phyloP scores from a whole-genome alignment of 2,329 filamentous ascomycete genomes.

The Bipolaris sorokiniana region DNA sequence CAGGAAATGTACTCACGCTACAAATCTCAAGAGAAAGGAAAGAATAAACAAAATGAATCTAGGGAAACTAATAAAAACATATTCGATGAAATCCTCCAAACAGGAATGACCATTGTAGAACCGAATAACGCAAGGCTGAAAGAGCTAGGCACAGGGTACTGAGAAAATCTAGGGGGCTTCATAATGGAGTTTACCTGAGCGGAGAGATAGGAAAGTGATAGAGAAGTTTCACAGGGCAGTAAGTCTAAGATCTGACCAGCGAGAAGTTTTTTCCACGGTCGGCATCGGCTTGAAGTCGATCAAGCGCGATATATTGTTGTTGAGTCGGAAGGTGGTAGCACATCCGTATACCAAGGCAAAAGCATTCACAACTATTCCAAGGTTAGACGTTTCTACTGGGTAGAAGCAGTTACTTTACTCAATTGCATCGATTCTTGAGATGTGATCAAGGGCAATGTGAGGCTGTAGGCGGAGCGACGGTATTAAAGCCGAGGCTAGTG shows the following conservation, averaged over 20 bases:
- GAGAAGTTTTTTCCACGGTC: constrained; percentile 3
- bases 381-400: not conserved
- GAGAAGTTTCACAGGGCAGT: not conserved
- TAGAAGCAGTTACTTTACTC: not conserved
- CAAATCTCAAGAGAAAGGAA: not conserved
- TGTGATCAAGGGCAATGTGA: not conserved
- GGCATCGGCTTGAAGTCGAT: constrained; percentile 10
- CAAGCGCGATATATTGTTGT: constrained; percentile 17
- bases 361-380: too few species aligned
- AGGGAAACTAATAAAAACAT: not conserved
- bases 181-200: not conserved
- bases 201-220: constrained; percentile 5
- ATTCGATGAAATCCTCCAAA: not conserved
- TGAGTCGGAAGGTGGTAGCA: constrained; percentile 4
- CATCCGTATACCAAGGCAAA: not conserved
- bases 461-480: constrained; percentile 7
- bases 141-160: constrained; percentile 3
- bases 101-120: not conserved
- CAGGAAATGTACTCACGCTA: not conserved
- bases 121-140: constrained; percentile 1
- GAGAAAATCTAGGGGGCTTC: constrained; percentile 11
- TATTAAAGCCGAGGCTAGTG: constrained; percentile 18
- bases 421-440: not conserved
- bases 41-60: not conserved
- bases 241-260: not conserved